These are phyloP conservation scores for Aspergillus haitiensis DNA, from an alignment of 495 filamentous ascomycete genomes.

Conservation along the genomic window DNA sequence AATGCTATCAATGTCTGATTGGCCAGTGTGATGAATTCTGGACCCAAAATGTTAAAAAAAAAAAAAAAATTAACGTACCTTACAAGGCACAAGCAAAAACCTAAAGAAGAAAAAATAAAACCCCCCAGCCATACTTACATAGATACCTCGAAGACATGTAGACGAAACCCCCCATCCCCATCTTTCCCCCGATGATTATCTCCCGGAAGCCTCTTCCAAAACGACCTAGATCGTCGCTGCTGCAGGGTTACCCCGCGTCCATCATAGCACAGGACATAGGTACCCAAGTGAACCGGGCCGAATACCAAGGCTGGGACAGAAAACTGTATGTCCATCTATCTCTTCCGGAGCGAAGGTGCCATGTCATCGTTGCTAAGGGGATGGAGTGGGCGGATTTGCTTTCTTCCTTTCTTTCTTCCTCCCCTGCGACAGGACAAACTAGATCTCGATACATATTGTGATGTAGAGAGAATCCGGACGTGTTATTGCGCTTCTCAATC, in stretches of 20 bases:
- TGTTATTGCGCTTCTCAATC: conserved; percentile 63
- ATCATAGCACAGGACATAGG: conserved; percentile 5
- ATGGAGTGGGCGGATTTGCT: conserved; percentile 65
- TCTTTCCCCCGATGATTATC: conserved; percentile 75
- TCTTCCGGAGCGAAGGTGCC: conserved; percentile 84
- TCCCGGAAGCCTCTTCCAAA: conserved; percentile 57
- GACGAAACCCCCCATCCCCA: conserved; percentile 61
- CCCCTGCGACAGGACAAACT: too few relatives aligned
- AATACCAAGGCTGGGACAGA: conserved; percentile 45
- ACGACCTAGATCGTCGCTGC: conserved; percentile 51
- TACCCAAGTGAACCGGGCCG: conserved; percentile 33
- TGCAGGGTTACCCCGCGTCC: conserved; percentile 20
- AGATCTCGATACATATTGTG: too few relatives aligned
- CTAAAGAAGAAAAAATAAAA: not conserved
- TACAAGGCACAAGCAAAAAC: not conserved
- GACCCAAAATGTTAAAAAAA: not conserved
- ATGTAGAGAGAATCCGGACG: conserved; percentile 31
- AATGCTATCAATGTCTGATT: not conserved
- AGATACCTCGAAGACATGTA: conserved; percentile 62
- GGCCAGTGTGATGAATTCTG: not conserved
- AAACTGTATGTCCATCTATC: conserved; percentile 78
- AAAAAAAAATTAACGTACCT: not conserved
- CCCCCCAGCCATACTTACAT: conserved; percentile 11
- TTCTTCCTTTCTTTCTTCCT: too few relatives aligned
- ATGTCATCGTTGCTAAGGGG: conserved; percentile 69